Evolutionary conservation across 768 basidiomycete species (phyloP), one percentile per base, ranked within the genome.

Genomic region (Pleurotus cornucopiae): DNA sequence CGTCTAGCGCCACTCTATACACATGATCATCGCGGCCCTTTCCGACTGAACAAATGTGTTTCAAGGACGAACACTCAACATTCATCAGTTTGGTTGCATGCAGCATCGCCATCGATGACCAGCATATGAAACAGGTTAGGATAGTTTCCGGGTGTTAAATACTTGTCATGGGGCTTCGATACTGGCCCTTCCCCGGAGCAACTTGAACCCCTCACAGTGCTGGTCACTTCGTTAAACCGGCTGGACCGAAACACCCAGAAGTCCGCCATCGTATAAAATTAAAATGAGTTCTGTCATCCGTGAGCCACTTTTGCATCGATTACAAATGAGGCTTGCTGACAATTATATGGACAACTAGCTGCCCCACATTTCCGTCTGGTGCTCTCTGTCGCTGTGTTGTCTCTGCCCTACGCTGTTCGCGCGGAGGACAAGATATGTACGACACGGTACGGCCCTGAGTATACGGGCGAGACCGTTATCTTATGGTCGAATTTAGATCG

Each of bases 181-280:
- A 44, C 41, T 11, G 2, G 11, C 20, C 41, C 20, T 44, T 21
- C 41, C 40, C 41, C 20, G n/a, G n/a, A 21, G 20, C 41, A 44
- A 6, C 41, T 44, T 44, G n/a, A n/a, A n/a, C 41, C 20, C 41
- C 41, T 44, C 41, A 21, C 38, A 41, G 51, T 53, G 51, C 51
- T 53, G 51, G 51, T 53, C 51, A 53, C 51, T 53, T 30, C 39
- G 13, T 23, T 53, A 9, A 37, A 41, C 37, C 51, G 51, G 51
- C 51, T 53, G 51, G 51, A 38, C 51, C 51, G 51, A 41, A 40
- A 52, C 5, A 23, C 23, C 5, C 23, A 23, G 23, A 23, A 23
- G 23, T 23, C 23, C 23, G 23, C 23, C 23, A 5, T 23, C 23
- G 23, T 23, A 5, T 13, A 20, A 52, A 2, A n/a, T n/a, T 16